These are phyloP conservation scores for Beauveria pseudobassiana DNA, from an alignment of 2,329 filamentous ascomycete genomes.

Conservation along the genomic window DNA sequence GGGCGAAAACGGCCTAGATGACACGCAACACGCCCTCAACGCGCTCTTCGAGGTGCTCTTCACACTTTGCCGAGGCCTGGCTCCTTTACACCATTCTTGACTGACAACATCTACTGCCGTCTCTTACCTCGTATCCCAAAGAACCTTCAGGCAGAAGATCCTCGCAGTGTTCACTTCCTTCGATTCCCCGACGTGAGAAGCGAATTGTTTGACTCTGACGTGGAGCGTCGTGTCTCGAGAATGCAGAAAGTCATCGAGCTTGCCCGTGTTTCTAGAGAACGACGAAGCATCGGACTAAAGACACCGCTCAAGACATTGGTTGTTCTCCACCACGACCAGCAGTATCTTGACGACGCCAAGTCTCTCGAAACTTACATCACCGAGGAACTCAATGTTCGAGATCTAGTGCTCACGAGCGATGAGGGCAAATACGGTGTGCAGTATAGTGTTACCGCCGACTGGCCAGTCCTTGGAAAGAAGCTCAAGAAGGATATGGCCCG, in stretches of 20 bases:
- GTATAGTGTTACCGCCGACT: constrained; percentile 84
- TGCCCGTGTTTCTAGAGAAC: constrained; percentile 76
- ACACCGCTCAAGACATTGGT: constrained; percentile 84
- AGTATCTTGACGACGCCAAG: constrained; percentile 80
- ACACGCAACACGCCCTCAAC: constrained; percentile 86
- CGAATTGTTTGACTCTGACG: constrained; percentile 77
- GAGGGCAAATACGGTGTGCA: constrained; percentile 89
- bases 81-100: constrained; percentile 92
- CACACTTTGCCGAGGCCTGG: constrained; percentile 78
- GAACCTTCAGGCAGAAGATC: constrained; percentile 59
- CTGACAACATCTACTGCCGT: constrained; percentile 86
- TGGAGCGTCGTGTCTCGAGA: constrained; percentile 77
- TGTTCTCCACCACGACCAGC: constrained; percentile 74
- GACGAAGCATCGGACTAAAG: constrained; percentile 77
- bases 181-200: constrained; percentile 80
- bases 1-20: constrained; percentile 77
- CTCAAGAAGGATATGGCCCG: constrained; percentile 89
- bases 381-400: constrained; percentile 85
- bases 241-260: constrained; percentile 98
- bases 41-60: constrained; percentile 90
- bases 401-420: constrained; percentile 75
- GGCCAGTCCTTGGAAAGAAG: constrained; percentile 93
- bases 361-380: constrained; percentile 82
- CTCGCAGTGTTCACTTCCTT: constrained; percentile 87
- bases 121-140: constrained; percentile 76